phyloP scores from a whole-genome alignment of 2,329 filamentous ascomycete genomes.

The Curvularia lunata region DNA sequence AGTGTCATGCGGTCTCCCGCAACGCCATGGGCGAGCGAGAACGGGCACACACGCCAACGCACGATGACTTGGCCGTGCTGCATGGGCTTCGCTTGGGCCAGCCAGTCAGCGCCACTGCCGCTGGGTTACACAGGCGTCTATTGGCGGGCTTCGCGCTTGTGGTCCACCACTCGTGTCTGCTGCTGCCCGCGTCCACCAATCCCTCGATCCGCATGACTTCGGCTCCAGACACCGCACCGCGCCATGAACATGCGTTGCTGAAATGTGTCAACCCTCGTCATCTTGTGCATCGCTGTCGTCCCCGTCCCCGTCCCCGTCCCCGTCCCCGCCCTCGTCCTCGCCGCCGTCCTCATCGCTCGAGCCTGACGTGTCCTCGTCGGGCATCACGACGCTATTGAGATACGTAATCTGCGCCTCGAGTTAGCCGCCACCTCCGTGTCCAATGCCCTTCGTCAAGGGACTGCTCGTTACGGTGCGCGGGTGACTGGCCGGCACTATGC shows the following conservation, averaged over 20 bases:
- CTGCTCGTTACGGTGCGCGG: conserved; percentile 19
- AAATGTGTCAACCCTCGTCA: conserved; percentile 22
- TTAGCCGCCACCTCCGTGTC: conserved; percentile 26
- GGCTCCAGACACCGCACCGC: conserved; percentile 20
- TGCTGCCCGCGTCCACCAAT: conserved; percentile 18
- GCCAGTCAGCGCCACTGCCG: conserved; percentile 25
- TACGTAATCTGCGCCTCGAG: conserved; percentile 54
- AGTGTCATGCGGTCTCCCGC: conserved; percentile 29
- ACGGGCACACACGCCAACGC: conserved; percentile 26
- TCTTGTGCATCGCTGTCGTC: conserved; percentile 17
- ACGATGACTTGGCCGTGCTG: conserved; percentile 19
- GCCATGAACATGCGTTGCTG: conserved; percentile 28
- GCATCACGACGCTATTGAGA: conserved; percentile 59
- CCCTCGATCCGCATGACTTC: conserved; percentile 9
- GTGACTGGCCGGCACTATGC: conserved; percentile 34
- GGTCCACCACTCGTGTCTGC: conserved; percentile 16
- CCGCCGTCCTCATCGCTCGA: conserved; percentile 34
- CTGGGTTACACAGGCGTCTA: conserved; percentile 29
- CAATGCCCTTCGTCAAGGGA: background rate
- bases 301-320: conserved; percentile 21
- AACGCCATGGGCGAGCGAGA: conserved; percentile 2
- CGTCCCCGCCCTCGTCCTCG: conserved; percentile 32
- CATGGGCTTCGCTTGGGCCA: conserved; percentile 24
- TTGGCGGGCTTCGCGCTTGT: conserved; percentile 35
- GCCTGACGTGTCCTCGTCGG: conserved; percentile 50